phyloP scores from a whole-genome alignment of 768 basidiomycete species.

The Coprinellus micaceus region DNA sequence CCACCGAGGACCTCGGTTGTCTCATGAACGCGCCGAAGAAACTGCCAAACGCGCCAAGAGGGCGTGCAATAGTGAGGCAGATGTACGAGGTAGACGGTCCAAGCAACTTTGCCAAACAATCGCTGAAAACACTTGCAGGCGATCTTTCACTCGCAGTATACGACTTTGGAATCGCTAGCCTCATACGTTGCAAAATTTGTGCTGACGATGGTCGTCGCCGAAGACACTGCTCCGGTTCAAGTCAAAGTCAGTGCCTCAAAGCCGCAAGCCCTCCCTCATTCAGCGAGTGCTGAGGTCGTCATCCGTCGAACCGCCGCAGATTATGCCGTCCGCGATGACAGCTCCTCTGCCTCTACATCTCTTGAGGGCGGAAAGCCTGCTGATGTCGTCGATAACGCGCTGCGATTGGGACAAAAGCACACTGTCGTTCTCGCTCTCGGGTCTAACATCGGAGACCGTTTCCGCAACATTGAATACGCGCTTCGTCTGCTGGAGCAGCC shows the following conservation, averaged over 20 bases:
- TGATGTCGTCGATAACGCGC: not conserved
- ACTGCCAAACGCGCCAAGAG: no score
- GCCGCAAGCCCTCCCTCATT: conserved; percentile 66
- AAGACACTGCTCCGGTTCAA: conserved; percentile 18
- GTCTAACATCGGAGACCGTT: conserved; percentile 86
- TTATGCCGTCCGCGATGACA: conserved; percentile 31
- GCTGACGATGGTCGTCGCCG: conserved; percentile 31
- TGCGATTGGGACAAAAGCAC: conserved; percentile 1
- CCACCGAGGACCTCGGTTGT: conserved; percentile 18
- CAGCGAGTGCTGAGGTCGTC: conserved; percentile 60
- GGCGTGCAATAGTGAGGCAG: conserved; percentile 36
- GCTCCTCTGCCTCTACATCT: no score
- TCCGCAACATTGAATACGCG: conserved; percentile 76
- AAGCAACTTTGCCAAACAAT: not conserved
- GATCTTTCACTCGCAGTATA: conserved; percentile 42
- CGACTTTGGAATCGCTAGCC: conserved; percentile 70
- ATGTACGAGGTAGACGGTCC: conserved; percentile 30
- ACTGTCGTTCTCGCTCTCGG: conserved; percentile 76
- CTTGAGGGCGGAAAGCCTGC: no score
- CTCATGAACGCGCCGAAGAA: conserved; percentile 29
- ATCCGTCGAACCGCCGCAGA: conserved; percentile 45
- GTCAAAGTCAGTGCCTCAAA: conserved; percentile 65
- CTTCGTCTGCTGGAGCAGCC: conserved; percentile 65
- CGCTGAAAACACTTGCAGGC: no score
- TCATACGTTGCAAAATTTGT: conserved; percentile 50